Conservation (phyloP, 345 rosid species). For the Eucalyptus marginata region DNA sequence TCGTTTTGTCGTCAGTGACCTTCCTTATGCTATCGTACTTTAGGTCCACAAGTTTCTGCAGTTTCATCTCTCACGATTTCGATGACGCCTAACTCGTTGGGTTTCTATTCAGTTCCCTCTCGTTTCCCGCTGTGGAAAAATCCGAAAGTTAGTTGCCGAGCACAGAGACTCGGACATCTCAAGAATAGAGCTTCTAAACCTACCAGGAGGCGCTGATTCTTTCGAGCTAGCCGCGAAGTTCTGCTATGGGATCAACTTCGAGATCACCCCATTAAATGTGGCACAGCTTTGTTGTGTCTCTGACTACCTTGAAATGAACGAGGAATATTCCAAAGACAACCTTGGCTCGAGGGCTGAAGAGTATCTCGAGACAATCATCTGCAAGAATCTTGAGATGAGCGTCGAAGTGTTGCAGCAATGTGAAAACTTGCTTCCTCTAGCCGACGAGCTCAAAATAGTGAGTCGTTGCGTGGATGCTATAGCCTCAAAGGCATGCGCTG, state of each 20-base stretch:
- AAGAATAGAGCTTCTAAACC: slow-evolving; percentile 80
- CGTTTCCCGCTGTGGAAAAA: slow-evolving; percentile 83
- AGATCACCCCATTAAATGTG: slow-evolving; percentile 78
- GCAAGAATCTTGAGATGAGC: slow-evolving; percentile 84
- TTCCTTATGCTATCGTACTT: not conserved
- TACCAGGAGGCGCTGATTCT: slow-evolving; percentile 79
- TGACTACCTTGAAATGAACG: slow-evolving; percentile 93
- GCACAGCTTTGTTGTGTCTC: slow-evolving; percentile 78
- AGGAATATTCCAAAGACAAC: slow-evolving; percentile 81
- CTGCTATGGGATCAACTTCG: slow-evolving; percentile 88
- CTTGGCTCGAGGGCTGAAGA: slow-evolving; percentile 86
- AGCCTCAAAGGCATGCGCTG: slow-evolving; percentile 84
- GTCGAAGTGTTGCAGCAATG: slow-evolving; percentile 86
- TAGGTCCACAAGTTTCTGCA: not conserved
- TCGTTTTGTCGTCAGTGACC: not conserved
- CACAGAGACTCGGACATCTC: slow-evolving; percentile 87
- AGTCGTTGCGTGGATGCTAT: slow-evolving; percentile 83
- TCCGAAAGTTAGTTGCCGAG: slow-evolving; percentile 73
- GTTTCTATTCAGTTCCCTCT: slow-evolving; percentile 68
- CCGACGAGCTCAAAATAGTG: slow-evolving; percentile 73
- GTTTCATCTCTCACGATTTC: not conserved
- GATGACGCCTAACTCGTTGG: not conserved
- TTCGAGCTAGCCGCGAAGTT: slow-evolving; percentile 92
- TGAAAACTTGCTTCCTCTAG: slow-evolving; percentile 82
- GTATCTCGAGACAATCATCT: slow-evolving; percentile 71